Conservation (phyloP, 495 filamentous ascomycete species). For the Physcia stellaris region DNA sequence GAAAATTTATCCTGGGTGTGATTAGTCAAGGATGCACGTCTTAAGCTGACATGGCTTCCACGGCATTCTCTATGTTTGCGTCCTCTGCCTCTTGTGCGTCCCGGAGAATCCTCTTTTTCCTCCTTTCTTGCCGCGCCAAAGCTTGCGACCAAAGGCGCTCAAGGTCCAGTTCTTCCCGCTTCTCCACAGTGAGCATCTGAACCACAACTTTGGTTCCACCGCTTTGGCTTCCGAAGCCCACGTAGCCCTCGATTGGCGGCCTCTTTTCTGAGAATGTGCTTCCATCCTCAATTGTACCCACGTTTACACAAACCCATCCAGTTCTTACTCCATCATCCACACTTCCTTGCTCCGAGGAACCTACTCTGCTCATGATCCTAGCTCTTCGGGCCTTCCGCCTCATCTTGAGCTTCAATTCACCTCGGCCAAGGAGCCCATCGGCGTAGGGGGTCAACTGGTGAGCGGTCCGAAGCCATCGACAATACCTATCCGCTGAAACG, state of each 20-base stretch:
- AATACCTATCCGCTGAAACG: conserved; percentile 77
- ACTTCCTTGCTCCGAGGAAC: conserved; percentile 31
- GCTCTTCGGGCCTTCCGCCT: conserved; percentile 66
- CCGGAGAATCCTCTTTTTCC: conserved; percentile 18
- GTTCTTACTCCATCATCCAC: conserved; percentile 70
- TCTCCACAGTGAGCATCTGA: conserved; percentile 79
- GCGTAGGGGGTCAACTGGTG: conserved; percentile 61
- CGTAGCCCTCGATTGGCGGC: conserved; percentile 32
- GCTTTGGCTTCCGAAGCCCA: conserved; percentile 57
- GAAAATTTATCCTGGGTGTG: too few relatives aligned
- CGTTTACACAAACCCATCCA: conserved; percentile 91
- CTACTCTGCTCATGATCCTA: conserved; percentile 52
- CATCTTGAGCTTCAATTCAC: conserved; percentile 80
- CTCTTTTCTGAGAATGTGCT: conserved; percentile 26
- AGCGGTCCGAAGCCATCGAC: conserved; percentile 66
- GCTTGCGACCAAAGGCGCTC: conserved; percentile 63
- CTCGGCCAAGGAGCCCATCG: conserved; percentile 78
- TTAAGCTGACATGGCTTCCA: too few relatives aligned
- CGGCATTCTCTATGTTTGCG: conserved; percentile 13
- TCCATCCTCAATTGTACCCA: conserved; percentile 49
- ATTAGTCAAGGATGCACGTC: too few relatives aligned
- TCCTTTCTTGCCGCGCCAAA: conserved; percentile 28
- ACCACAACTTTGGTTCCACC: conserved; percentile 58
- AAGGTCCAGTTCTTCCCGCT: conserved; percentile 69
- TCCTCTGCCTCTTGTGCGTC: conserved; percentile 13